These are phyloP conservation scores for Boletus rex-veris DNA, from an alignment of 768 basidiomycete species.

Conservation along the genomic window DNA sequence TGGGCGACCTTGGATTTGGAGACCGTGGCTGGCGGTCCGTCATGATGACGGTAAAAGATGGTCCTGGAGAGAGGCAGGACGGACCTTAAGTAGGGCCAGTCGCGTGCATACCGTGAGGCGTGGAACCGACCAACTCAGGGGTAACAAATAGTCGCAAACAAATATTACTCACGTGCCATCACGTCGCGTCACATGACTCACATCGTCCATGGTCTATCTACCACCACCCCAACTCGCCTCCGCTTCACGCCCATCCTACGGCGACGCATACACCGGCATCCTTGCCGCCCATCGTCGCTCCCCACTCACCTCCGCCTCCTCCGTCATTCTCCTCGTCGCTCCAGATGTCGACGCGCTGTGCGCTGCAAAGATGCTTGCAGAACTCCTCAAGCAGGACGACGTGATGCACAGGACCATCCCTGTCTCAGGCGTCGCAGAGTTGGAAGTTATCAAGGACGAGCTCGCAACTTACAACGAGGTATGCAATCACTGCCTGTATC, in stretches of 20 bases:
- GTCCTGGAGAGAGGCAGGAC: constrained; percentile 1
- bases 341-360: constrained; percentile 92
- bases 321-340: constrained; percentile 80
- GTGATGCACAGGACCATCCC: constrained; percentile 88
- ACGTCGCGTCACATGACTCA: background rate
- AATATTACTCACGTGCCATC: constrained; percentile 8
- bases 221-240: constrained; percentile 68
- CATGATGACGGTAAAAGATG: constrained; percentile 41
- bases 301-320: constrained; percentile 74
- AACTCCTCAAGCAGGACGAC: constrained; percentile 90
- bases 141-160: constrained; percentile 20
- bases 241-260: constrained; percentile 59
- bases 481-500: constrained; percentile 10
- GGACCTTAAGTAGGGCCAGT: constrained; percentile 28
- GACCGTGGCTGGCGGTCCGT: constrained; percentile 52
- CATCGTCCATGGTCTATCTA: constrained; percentile 55
- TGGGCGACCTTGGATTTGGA: constrained; percentile 50
- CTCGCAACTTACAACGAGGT: constrained; percentile 69
- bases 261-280: constrained; percentile 68
- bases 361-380: constrained; percentile 85
- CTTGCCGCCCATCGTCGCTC: constrained; percentile 69
- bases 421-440: constrained; percentile 77
- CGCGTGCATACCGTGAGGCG: constrained; percentile 30
- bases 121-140: constrained; percentile 13
- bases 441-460: constrained; percentile 64